Evolutionary conservation across 1,284 basidiomycete species (phyloP).

Genomic region (Moesziomyces antarcticus): DNA sequence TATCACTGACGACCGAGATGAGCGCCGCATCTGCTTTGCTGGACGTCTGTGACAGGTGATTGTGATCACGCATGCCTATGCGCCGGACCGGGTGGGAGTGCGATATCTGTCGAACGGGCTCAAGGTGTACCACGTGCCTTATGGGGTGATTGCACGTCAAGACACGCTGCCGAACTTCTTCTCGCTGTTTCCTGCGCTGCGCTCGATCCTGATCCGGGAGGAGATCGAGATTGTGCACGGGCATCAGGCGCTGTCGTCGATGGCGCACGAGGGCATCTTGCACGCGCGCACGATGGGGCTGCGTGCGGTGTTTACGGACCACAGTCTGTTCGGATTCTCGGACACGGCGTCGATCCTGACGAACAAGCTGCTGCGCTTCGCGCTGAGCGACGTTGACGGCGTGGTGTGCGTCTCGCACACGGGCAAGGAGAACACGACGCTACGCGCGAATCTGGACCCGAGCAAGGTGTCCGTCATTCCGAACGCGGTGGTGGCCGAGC

Average conservation of each 20-base stretch:
- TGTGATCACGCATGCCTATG: constrained; percentile 91
- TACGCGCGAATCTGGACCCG: constrained; percentile 76
- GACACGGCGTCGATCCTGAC: constrained; percentile 96
- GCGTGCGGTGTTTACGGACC: constrained; percentile 93
- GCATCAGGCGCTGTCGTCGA: constrained; percentile 87
- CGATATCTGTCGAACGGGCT: constrained; percentile 85
- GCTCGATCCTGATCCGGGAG: constrained; percentile 88
- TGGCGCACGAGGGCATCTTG: constrained; percentile 91
- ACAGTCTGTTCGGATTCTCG: constrained; percentile 93
- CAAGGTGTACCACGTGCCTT: constrained; percentile 95
- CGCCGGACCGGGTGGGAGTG: constrained; percentile 84
- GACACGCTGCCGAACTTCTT: constrained; percentile 96
- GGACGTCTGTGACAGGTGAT: constrained; percentile 76
- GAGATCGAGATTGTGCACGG: constrained; percentile 88
- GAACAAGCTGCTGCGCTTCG: constrained; percentile 90
- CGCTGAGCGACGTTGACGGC: constrained; percentile 88
- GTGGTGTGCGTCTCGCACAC: constrained; percentile 98
- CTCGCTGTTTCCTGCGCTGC: constrained; percentile 87
- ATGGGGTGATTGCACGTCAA: constrained; percentile 75
- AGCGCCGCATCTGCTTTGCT: neutral
- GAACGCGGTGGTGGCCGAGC: constrained; percentile 88
- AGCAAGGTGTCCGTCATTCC: constrained; percentile 75
- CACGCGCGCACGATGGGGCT: constrained; percentile 75
- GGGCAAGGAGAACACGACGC: constrained; percentile 87
- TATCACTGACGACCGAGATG: neutral